Evolutionary conservation across 768 basidiomycete species (phyloP).

Genomic region (Pleurotus tuoliensis): DNA sequence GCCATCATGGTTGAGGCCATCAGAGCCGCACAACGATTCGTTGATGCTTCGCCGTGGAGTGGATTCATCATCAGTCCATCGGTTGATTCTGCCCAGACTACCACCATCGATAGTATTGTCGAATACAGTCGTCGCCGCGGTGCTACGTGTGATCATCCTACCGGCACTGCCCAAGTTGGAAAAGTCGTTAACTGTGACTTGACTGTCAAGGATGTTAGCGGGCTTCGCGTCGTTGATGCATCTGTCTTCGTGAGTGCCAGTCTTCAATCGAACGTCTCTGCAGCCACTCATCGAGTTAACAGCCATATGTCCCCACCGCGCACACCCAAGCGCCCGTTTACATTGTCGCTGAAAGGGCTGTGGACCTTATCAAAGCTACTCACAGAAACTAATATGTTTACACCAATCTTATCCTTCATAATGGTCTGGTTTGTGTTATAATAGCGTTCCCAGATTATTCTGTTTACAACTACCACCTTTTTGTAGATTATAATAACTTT

Average conservation of each 20-base stretch:
- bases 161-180: slow-evolving; percentile 26
- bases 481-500: too few species aligned
- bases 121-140: slow-evolving; percentile 17
- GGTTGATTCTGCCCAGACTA: slow-evolving; percentile 16
- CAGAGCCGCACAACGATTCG: slow-evolving; percentile 19
- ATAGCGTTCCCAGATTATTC: too few species aligned
- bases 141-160: slow-evolving; percentile 20
- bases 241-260: slow-evolving; percentile 27
- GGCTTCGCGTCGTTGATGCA: slow-evolving; percentile 34
- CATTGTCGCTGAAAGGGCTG: slow-evolving; percentile 25
- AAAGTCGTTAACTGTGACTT: slow-evolving; percentile 21
- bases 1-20: slow-evolving; percentile 23
- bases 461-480: too few species aligned
- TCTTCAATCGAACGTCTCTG: neutral
- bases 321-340: slow-evolving; percentile 26
- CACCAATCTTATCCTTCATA: too few species aligned
- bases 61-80: slow-evolving; percentile 20
- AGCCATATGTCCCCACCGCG: slow-evolving; percentile 20
- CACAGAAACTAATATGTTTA: neutral
- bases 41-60: slow-evolving; percentile 22
- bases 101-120: slow-evolving; percentile 21
- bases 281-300: slow-evolving; percentile 6
- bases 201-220: slow-evolving; percentile 12
- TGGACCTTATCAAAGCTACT: slow-evolving; percentile 22
- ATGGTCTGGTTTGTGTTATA: too few species aligned